These are phyloP conservation scores for Chaetomium cochliodes DNA, from an alignment of 495 filamentous ascomycete genomes.

Conservation along the genomic window DNA sequence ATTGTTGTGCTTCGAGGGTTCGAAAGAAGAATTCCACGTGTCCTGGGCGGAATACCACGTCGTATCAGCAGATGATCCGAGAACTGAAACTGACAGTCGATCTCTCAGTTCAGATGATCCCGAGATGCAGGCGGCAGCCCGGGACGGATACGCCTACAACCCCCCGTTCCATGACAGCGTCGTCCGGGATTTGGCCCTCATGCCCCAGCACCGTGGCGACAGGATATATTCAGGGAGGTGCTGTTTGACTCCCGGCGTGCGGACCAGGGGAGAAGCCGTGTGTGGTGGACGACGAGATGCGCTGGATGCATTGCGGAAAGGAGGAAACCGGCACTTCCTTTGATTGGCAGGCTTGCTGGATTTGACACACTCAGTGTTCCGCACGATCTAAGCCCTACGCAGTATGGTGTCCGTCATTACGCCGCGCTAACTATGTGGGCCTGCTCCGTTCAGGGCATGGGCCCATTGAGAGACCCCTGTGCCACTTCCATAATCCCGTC, in stretches of 20 bases:
- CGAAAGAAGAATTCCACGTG: constrained; percentile 22
- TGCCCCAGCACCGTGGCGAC: not conserved
- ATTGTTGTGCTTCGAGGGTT: constrained; percentile 11
- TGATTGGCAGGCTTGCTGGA: constrained; percentile 25
- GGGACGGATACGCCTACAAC: not conserved
- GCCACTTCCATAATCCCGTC: constrained; percentile 25
- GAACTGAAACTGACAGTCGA: constrained; percentile 3
- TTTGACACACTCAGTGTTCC: constrained; percentile 43
- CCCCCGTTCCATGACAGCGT: not conserved
- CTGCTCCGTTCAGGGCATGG: not conserved
- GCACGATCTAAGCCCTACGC: constrained; percentile 32
- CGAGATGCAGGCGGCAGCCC: not conserved
- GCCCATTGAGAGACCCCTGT: too few relatives aligned
- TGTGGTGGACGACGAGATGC: not conserved
- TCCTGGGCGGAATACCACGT: constrained; percentile 26
- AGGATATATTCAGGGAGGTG: not conserved
- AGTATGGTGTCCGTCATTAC: constrained; percentile 4
- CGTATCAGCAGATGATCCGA: constrained; percentile 11
- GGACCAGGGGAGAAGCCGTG: too few relatives aligned
- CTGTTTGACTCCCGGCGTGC: not conserved
- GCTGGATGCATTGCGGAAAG: constrained; percentile 2
- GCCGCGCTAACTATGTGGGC: not conserved
- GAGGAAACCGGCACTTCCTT: not conserved
- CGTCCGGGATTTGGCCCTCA: too few relatives aligned
- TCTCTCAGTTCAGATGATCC: not conserved